These are phyloP conservation scores for Pholiota conissans DNA, from an alignment of 768 basidiomycete genomes.

Conservation along the genomic window DNA sequence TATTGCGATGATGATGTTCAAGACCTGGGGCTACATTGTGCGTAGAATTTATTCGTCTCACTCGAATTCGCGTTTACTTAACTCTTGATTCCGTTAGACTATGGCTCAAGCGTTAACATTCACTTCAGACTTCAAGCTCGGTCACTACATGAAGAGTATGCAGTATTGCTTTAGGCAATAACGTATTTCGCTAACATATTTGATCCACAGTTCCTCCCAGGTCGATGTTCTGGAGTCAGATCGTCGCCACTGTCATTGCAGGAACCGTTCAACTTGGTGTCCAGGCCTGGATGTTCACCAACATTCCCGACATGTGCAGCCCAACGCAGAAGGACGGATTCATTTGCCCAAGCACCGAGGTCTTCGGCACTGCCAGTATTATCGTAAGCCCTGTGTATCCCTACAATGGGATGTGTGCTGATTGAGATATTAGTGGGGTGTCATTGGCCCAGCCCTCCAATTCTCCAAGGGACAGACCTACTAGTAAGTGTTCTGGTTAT, in stretches of 20 bases:
- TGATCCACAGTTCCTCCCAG: constrained; percentile 48
- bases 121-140: constrained; percentile 66
- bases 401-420: neutral
- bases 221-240: constrained; percentile 54
- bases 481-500: constrained; percentile 38
- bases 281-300: constrained; percentile 64
- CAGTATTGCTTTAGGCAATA: neutral
- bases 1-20: constrained; percentile 73
- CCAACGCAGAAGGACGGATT: constrained; percentile 49
- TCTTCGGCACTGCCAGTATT: constrained; percentile 57
- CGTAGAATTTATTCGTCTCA: neutral
- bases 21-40: constrained; percentile 56
- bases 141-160: constrained; percentile 70
- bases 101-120: constrained; percentile 60
- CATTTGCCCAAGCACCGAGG: constrained; percentile 51
- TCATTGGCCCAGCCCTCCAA: constrained; percentile 58
- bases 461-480: constrained; percentile 59
- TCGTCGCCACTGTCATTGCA: constrained; percentile 56
- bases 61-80: neutral
- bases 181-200: neutral
- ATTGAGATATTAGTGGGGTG: constrained; percentile 37
- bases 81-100: constrained; percentile 31
- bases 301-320: constrained; percentile 52
- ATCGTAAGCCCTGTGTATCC: constrained; percentile 47
- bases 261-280: constrained; percentile 69